Percentiles rank a stretch among this genome's conserved stretches.
Conservation (phyloP, 345 rosid species). For the Pistacia vera region DNA sequence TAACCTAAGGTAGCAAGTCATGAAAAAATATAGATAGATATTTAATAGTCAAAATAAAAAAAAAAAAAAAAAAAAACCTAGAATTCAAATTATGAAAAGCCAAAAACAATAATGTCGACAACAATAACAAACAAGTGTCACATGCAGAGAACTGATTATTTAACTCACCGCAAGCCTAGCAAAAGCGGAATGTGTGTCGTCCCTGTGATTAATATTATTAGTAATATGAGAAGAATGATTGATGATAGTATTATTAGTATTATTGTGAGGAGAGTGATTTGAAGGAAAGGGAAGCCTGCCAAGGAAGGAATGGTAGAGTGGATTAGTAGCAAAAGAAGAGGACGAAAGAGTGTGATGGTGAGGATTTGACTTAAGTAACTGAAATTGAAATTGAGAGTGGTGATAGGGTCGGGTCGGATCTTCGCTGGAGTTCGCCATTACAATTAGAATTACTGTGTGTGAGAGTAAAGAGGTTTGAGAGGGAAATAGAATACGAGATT, state of each 20-base stretch:
- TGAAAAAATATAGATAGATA: background rate
- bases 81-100: background rate
- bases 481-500: background rate
- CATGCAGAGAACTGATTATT: background rate
- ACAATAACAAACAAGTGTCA: background rate
- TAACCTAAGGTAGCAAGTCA: background rate
- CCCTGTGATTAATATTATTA: constrained; percentile 18
- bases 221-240: background rate
- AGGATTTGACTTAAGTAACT: constrained; percentile 21
- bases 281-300: constrained; percentile 19
- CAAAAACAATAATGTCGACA: background rate
- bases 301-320: constrained; percentile 12
- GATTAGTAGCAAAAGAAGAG: constrained; percentile 28
- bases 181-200: constrained; percentile 38
- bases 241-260: background rate
- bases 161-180: constrained; percentile 38
- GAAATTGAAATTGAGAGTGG: constrained; percentile 42
- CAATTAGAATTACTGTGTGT: constrained; percentile 4
- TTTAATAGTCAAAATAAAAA: background rate
- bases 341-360: constrained; percentile 25
- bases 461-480: background rate
- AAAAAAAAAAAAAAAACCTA: background rate
- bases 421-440: constrained; percentile 48
- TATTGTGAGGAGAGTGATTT: constrained; percentile 20
- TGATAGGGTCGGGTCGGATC: constrained; percentile 38